These are phyloP conservation scores for Cryphonectria radicalis DNA, from an alignment of 2,329 filamentous ascomycete genomes.

Conservation along the genomic window DNA sequence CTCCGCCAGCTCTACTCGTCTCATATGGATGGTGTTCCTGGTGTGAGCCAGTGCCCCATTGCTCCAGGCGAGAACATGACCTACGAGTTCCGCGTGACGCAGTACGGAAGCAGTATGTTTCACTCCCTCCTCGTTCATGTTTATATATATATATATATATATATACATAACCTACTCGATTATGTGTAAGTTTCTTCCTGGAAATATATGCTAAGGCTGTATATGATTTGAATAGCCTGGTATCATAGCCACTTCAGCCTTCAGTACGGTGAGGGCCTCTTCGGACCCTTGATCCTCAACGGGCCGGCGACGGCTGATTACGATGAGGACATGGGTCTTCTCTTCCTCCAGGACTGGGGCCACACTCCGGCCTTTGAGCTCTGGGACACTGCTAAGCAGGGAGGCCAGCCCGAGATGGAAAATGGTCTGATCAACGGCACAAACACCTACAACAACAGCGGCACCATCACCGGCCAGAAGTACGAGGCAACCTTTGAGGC, in stretches of 20 bases:
- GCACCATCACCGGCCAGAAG: conserved; percentile 36
- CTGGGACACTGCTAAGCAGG: conserved; percentile 31
- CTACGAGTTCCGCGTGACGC: conserved; percentile 42
- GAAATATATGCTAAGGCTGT: conserved; percentile 6
- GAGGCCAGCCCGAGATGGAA: conserved; percentile 35
- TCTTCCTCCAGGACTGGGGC: conserved; percentile 59
- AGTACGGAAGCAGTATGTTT: conserved; percentile 40
- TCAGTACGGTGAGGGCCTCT: conserved; percentile 55
- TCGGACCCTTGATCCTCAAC: conserved; percentile 54
- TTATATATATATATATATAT: too few species aligned
- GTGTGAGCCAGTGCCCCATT: conserved; percentile 49
- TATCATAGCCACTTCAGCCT: conserved; percentile 55
- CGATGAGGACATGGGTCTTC: conserved; percentile 56
- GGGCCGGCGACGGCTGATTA: conserved; percentile 45
- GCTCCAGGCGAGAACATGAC: conserved; percentile 40
- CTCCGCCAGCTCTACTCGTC: conserved; percentile 7
- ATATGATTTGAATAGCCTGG: conserved; percentile 29
- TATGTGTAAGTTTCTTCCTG: not conserved
- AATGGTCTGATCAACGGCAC: conserved; percentile 52
- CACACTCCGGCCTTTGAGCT: conserved; percentile 41
- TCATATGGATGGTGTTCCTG: conserved; percentile 29
- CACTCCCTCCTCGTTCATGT: too few species aligned
- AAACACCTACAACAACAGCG: conserved; percentile 38
- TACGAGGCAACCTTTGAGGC: conserved; percentile 39
- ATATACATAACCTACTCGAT: not conserved